Conservation (phyloP, 2,329 filamentous ascomycete species). For the Zalaria obscura region DNA sequence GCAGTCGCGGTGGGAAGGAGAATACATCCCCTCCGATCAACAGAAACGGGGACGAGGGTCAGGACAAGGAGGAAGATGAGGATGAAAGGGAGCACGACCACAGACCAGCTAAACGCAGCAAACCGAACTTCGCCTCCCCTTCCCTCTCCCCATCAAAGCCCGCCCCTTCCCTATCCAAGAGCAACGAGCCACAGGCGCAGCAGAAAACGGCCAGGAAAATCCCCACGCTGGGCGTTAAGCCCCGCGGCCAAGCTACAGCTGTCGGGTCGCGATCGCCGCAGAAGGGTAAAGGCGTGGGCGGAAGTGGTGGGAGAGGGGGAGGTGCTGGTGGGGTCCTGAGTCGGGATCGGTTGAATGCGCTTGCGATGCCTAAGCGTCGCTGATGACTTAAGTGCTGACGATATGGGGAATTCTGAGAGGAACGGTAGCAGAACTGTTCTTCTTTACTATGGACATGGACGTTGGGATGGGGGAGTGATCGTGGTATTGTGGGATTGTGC, state of each 20-base stretch:
- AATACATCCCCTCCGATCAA: slow-evolving; percentile 11
- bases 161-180: slow-evolving; percentile 8
- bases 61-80: slow-evolving; percentile 15
- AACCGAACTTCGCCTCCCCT: background rate
- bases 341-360: slow-evolving; percentile 4
- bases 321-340: slow-evolving; percentile 4
- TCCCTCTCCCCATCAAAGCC: slow-evolving; percentile 4
- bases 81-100: slow-evolving; percentile 1
- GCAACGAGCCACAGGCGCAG: slow-evolving; percentile 2
- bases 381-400: slow-evolving; percentile 1
- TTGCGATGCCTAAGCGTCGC: slow-evolving; percentile 5
- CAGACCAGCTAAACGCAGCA: slow-evolving; percentile 7
- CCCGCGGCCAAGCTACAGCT: background rate
- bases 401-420: too few relatives aligned
- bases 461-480: too few relatives aligned
- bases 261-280: too few relatives aligned
- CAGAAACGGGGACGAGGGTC: slow-evolving; percentile 4
- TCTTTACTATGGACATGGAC: too few relatives aligned
- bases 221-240: slow-evolving; percentile 18
- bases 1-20: slow-evolving; percentile 22
- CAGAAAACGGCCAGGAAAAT: slow-evolving; percentile 10
- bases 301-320: slow-evolving; percentile 12
- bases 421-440: too few relatives aligned
- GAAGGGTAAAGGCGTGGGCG: slow-evolving; percentile 12
- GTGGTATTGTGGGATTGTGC: too few relatives aligned